A percentile compares a stretch with the other conserved stretches of the same genome.
Evolutionary conservation across 139 green algal genomes (phyloP).

Genomic region (Chlorella sp.): DNA sequence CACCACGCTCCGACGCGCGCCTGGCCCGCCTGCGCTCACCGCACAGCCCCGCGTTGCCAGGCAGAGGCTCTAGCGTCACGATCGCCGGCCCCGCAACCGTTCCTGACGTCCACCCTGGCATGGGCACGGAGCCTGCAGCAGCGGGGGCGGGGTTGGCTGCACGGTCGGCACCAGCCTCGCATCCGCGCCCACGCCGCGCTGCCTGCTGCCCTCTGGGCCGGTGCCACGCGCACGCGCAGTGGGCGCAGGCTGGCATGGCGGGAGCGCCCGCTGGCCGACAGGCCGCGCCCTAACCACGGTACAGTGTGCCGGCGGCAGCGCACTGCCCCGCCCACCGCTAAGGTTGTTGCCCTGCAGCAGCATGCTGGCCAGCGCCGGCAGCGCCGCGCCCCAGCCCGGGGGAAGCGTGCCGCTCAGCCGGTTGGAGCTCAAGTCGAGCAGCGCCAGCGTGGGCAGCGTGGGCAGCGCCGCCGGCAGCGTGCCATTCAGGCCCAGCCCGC

Average conservation of each 20-base stretch:
- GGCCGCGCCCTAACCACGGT: too few relatives aligned
- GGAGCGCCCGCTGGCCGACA: too few relatives aligned
- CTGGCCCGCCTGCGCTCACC: background rate
- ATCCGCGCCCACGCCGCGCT: too few relatives aligned
- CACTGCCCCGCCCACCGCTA: slow-evolving; percentile 3
- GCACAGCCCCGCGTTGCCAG: slow-evolving; percentile 3
- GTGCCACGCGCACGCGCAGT: too few relatives aligned
- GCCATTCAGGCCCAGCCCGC: slow-evolving; percentile 15
- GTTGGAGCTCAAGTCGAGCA: slow-evolving; percentile 17
- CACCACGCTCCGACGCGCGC: too few relatives aligned
- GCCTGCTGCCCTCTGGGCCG: too few relatives aligned
- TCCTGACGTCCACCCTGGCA: background rate
- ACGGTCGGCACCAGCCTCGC: background rate
- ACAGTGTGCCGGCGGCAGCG: too few relatives aligned
- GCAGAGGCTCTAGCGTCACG: background rate
- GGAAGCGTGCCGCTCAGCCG: background rate
- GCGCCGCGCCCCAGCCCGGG: background rate
- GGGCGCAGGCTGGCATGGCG: too few relatives aligned
- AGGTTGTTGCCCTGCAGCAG: slow-evolving; percentile 20
- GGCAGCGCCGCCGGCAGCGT: slow-evolving; percentile 20
- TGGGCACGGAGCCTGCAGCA: slow-evolving; percentile 3
- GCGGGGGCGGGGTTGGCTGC: background rate
- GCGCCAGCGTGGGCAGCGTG: slow-evolving; percentile 5
- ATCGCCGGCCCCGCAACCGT: background rate
- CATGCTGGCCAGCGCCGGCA: slow-evolving; percentile 16